Base-by-base conservation (phyloP, 345 rosid genomes). In the Hibiscus trionum region DNA sequence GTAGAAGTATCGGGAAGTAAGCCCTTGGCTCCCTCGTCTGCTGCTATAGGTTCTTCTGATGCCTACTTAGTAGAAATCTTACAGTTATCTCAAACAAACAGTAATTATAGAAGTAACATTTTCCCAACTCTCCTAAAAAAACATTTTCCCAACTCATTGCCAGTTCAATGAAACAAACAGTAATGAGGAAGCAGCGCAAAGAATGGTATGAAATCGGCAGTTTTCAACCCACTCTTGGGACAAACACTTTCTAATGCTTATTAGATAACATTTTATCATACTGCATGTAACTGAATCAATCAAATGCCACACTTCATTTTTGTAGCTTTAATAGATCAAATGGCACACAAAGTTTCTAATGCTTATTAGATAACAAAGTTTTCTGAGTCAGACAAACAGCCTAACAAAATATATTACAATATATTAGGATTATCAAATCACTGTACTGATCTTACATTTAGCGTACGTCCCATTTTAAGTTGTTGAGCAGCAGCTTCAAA, bases 401-500 rank as follows among this genome's bases (percentile, higher is more conserved):
- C 35, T 11, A 33, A 17, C 33, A 55, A 70, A 35, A 53, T 29
- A 70, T 11, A 35, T 33, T 53, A 53, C 0, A 55, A 70, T 24
- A 70, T 39, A 39, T 19, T 27, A 42, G 16, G 33, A 44, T 42
- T 39, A 21, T 42, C 31, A 64, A 64, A 64, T 21, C 27, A 52
- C 24, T 58, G 14, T 53, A 49, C 11, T 15, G 61, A 69, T 59
- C 90, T 87, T 88, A 93, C 93, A 2, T 68, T 74, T 84, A 57
- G 78, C 39, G 62, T 31, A n/a, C 59, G 76, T 24, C 70, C 74
- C 65, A 80, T 81, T 77, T 81, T 82, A 72, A 91, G 77, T 42
- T 69, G 83, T 72, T 82, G 84, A 75, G 77, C 95, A 77, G 81
- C 76, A 61, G 85, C 82, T 85, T 90, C 97, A 72, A 86, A 94